A percentile compares a stretch with the other conserved stretches of the same genome.
Conservation (phyloP, 1,284 basidiomycete genomes). For the Pterulicium gracile region DNA sequence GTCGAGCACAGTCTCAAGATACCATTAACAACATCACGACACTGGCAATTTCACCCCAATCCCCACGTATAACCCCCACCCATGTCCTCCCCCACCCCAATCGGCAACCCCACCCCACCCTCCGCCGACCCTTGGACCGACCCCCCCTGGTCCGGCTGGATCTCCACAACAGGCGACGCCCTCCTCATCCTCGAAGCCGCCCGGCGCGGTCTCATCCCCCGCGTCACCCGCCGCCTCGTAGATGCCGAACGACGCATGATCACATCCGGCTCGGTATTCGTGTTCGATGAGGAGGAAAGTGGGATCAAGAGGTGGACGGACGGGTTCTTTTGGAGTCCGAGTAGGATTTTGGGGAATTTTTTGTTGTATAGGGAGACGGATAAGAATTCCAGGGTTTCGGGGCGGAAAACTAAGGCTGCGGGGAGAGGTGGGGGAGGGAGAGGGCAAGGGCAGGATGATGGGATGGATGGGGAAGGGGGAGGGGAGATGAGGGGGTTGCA, state of each 20-base stretch:
- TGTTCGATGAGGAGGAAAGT: constrained; percentile 95
- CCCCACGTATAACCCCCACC: no score
- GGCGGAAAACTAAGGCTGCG: not conserved
- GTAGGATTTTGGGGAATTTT: constrained; percentile 89
- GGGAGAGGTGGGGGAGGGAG: constrained; percentile 59
- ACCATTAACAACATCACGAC: no score
- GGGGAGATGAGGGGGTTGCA: constrained; percentile 30
- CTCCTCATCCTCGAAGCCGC: constrained; percentile 94
- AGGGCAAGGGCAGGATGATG: constrained; percentile 31
- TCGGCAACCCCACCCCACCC: constrained; percentile 25
- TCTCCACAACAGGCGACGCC: constrained; percentile 92
- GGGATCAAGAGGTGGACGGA: constrained; percentile 99
- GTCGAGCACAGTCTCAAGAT: no score
- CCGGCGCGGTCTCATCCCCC: constrained; percentile 79
- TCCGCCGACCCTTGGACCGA: constrained; percentile 60
- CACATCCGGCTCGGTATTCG: constrained; percentile 89
- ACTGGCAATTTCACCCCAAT: no score
- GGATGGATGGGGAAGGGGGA: constrained; percentile 23
- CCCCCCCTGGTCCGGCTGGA: constrained; percentile 86
- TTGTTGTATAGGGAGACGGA: constrained; percentile 90
- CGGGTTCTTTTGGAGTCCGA: constrained; percentile 87
- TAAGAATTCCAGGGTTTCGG: constrained; percentile 8
- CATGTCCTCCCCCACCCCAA: no score
- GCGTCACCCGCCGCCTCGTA: constrained; percentile 89
- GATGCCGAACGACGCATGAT: constrained; percentile 92